These are phyloP conservation scores for Chondrostereum purpureum DNA, from an alignment of 1,284 basidiomycete species.

Conservation along the genomic window DNA sequence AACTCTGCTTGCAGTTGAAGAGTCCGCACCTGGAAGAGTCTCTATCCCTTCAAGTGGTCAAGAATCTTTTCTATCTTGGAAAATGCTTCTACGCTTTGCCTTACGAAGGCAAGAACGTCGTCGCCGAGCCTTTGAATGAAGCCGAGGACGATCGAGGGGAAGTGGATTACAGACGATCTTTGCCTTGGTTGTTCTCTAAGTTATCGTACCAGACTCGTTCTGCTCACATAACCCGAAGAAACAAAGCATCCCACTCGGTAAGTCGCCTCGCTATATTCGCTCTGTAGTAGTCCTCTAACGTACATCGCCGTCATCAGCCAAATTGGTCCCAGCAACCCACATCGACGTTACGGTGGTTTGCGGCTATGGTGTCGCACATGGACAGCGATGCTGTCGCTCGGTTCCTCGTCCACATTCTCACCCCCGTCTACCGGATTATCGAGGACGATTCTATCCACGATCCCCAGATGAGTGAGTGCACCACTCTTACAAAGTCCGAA, in stretches of 20 bases:
- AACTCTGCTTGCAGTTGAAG: conserved; percentile 76
- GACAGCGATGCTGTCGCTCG: conserved; percentile 46
- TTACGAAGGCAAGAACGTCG: conserved; percentile 20
- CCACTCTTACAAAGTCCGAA: too few species aligned
- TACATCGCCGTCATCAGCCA: conserved; percentile 22
- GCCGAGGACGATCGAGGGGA: conserved; percentile 28
- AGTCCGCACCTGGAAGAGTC: conserved; percentile 76
- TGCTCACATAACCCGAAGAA: conserved; percentile 63
- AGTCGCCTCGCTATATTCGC: conserved; percentile 21
- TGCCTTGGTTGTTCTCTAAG: conserved; percentile 92
- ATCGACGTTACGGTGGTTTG: conserved; percentile 88
- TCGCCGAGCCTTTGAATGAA: conserved; percentile 27
- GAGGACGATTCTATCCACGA: conserved; percentile 83
- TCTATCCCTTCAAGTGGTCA: conserved; percentile 83
- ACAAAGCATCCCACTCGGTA: conserved; percentile 42
- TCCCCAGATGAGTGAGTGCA: conserved; percentile 69
- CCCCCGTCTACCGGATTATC: conserved; percentile 80
- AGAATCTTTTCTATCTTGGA: conserved; percentile 89
- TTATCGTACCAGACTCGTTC: conserved; percentile 84
- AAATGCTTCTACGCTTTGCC: conserved; percentile 68
- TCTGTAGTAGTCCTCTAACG: too few species aligned
- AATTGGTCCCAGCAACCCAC: conserved; percentile 78
- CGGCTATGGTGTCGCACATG: conserved; percentile 79
- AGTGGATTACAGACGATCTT: conserved; percentile 34
- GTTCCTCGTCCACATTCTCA: conserved; percentile 81